phyloP scores from a whole-genome alignment of 345 rosid genomes.

The Syzygium jambos region DNA sequence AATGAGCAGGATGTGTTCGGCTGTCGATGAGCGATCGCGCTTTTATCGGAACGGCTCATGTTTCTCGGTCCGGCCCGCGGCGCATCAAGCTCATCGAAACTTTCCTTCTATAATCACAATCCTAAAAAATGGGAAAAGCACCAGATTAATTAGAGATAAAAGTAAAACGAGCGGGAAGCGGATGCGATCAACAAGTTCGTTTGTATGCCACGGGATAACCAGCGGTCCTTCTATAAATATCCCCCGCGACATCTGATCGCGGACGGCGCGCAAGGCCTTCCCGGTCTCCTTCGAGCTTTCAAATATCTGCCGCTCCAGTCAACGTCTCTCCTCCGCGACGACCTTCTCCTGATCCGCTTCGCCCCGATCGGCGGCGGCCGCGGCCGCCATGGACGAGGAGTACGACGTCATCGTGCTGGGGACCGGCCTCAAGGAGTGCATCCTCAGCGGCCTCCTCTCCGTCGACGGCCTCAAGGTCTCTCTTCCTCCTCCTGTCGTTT shows the following conservation, averaged over 20 bases:
- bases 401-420: conserved; percentile 89
- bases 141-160: neutral
- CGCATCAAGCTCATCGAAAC: neutral
- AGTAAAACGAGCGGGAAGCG: neutral
- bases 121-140: neutral
- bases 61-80: neutral
- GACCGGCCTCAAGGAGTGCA: conserved; percentile 99
- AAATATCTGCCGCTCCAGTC: neutral
- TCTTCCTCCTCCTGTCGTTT: neutral
- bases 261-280: neutral
- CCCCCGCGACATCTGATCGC: neutral
- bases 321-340: neutral
- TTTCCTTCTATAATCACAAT: neutral
- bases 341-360: neutral
- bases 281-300: neutral
- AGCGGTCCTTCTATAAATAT: too few species aligned
- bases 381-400: conserved; percentile 70
- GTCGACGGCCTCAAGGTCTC: conserved; percentile 95
- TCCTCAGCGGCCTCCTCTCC: conserved; percentile 98
- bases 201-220: neutral
- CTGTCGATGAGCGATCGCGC: neutral
- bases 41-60: neutral
- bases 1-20: neutral
- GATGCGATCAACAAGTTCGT: too few species aligned
- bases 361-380: conserved; percentile 31